Conservation (phyloP, 495 filamentous ascomycete species). For the Penicillium desertorum region DNA sequence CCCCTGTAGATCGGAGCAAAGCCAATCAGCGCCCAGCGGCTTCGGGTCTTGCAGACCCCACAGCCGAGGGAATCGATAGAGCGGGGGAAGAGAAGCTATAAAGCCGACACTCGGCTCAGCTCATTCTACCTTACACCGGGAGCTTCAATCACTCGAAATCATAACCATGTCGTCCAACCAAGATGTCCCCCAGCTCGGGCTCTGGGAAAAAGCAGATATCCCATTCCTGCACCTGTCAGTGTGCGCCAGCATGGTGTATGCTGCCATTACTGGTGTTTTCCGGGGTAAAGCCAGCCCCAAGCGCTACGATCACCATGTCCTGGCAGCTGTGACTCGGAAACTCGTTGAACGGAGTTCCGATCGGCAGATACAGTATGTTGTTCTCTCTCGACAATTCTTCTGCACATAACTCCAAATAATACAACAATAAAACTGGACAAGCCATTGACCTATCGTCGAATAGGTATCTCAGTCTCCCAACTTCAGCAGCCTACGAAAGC, state of each 20-base stretch:
- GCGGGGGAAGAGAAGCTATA: not conserved
- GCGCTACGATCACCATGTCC: constrained; percentile 36
- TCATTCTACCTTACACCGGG: not conserved
- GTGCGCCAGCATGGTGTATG: constrained; percentile 26
- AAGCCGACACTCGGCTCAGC: not conserved
- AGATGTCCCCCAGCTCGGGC: constrained; percentile 29
- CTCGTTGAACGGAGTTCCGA: constrained; percentile 22
- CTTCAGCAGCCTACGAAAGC: constrained; percentile 46
- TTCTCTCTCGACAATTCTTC: not conserved
- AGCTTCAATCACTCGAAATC: not conserved
- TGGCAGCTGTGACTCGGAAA: constrained; percentile 29
- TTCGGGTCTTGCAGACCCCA: not conserved
- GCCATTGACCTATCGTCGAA: not conserved
- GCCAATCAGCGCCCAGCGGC: not conserved
- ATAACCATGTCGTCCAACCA: constrained; percentile 10
- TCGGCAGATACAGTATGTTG: constrained; percentile 39
- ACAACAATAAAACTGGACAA: not conserved
- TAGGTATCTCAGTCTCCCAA: constrained; percentile 38
- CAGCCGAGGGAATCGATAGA: not conserved
- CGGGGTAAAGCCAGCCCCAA: constrained; percentile 37
- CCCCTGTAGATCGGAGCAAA: not conserved
- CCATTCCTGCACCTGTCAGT: constrained; percentile 25
- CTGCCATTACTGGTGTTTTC: constrained; percentile 38
- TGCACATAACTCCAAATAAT: not conserved
- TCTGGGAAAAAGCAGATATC: constrained; percentile 41